Percentiles rank a stretch among this genome's conserved stretches.
Conservation (phyloP, 768 basidiomycete species). For the Tubosaeta brunneosetosa region DNA sequence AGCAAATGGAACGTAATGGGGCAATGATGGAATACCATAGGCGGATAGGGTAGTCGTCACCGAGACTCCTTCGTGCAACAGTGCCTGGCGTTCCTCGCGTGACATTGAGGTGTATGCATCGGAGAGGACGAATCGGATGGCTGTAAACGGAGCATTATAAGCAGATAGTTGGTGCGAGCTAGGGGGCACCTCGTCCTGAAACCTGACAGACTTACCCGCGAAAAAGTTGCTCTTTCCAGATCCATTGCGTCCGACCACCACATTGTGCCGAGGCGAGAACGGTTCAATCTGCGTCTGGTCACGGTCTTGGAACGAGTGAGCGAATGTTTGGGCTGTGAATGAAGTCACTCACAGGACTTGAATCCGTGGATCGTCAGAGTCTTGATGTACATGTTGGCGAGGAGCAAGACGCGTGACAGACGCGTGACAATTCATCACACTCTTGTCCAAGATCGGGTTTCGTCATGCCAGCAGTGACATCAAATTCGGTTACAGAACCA, state of each 20-base stretch:
- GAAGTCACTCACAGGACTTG: slow-evolving; percentile 76
- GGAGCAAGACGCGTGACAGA: slow-evolving; percentile 11
- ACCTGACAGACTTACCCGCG: slow-evolving; percentile 52
- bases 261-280: slow-evolving; percentile 90
- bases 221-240: slow-evolving; percentile 99
- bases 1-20: background rate
- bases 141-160: slow-evolving; percentile 32
- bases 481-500: too few species aligned
- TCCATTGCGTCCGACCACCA: slow-evolving; percentile 96
- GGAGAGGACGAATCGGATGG: slow-evolving; percentile 95
- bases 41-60: slow-evolving; percentile 87
- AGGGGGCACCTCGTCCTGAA: background rate
- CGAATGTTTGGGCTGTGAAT: background rate
- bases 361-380: slow-evolving; percentile 91
- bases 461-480: too few species aligned
- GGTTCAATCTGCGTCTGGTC: slow-evolving; percentile 93
- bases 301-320: slow-evolving; percentile 47
- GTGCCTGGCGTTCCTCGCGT: slow-evolving; percentile 83
- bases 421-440: slow-evolving; percentile 20
- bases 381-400: slow-evolving; percentile 67
- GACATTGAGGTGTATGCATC: slow-evolving; percentile 97
- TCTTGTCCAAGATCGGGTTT: background rate
- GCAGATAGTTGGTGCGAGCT: background rate
- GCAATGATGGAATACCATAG: slow-evolving; percentile 52
- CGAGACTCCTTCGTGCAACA: slow-evolving; percentile 93